Base-by-base conservation (phyloP, 768 basidiomycete species). In the Mycena amicta region DNA sequence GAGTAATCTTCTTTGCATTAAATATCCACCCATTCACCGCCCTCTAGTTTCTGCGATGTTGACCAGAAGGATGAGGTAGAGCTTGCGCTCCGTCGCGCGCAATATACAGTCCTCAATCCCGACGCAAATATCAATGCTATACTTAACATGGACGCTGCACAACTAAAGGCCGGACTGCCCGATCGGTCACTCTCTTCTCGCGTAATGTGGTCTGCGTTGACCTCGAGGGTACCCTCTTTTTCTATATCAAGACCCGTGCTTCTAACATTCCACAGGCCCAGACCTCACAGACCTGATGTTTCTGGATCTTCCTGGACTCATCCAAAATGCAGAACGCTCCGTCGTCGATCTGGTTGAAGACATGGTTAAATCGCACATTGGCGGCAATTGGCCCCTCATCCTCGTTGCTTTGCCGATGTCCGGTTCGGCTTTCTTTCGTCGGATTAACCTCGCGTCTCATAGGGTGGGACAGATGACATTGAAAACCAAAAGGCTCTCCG, bases 381-480 rank as follows among this genome's bases (percentile, higher is more conserved):
- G 69, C 43, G 80, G 79, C 11, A 83, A 83, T 53, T 80, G n/a
- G n/a, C n/a, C 77, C 57, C 67, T 86, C 33, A 85, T 86, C 27
- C 70, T 86, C 3, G 75, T 85, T 1, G 77, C 82, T 2, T 66
- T 83, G 5, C 80, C 83, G 0, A 83, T 83, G 82, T 79, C 77
- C 57, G 82, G 82, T 82, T 49, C 25, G 70, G 65, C 13, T n/a
- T 27, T 12, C 23, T 2, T 18, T 26, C 25, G 5, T 45, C 15
- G 13, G 28, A 26, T 37, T 29, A 54, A 37, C 12, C 12, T 11
- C 54, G 3, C 33, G 11, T 50, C n/a, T n/a, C n/a, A n/a, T n/a
- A n/a, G n/a, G n/a, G n/a, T n/a, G n/a, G n/a, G n/a, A n/a, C n/a
- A 85, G 85, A 83, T 51, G 85, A 87, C 56, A 79, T 83, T 52